These are phyloP conservation scores for Coniochaeta ligniaria DNA, from an alignment of 2,329 filamentous ascomycete species.

Conservation along the genomic window DNA sequence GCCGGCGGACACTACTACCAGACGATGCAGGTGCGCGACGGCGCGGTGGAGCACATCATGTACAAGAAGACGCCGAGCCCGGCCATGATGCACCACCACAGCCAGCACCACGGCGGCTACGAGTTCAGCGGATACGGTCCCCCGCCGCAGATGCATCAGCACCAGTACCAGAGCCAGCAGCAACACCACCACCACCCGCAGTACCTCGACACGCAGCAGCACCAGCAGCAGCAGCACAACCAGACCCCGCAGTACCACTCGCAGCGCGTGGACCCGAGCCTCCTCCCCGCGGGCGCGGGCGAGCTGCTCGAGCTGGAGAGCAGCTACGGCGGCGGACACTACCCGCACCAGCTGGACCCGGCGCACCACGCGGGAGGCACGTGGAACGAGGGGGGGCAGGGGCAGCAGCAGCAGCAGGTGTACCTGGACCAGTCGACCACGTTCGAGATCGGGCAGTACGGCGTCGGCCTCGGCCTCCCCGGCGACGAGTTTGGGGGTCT, in stretches of 20 bases:
- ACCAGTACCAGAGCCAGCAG: neutral
- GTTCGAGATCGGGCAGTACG: neutral
- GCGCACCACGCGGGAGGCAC: neutral
- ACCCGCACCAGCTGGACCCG: constrained; percentile 1
- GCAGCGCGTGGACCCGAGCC: constrained; percentile 21
- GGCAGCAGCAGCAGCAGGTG: neutral
- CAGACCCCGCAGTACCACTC: constrained; percentile 6
- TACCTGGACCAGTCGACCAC: neutral
- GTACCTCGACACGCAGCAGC: neutral
- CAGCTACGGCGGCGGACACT: constrained; percentile 7
- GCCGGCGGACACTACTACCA: constrained; percentile 28
- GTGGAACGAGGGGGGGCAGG: neutral
- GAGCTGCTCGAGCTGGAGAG: constrained; percentile 13
- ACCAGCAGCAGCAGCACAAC: neutral
- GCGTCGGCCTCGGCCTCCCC: too few relatives aligned
- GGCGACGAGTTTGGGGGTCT: neutral
- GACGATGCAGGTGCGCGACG: constrained; percentile 16
- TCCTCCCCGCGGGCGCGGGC: constrained; percentile 12
- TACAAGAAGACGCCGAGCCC: constrained; percentile 27
- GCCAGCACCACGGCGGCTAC: neutral
- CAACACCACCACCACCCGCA: constrained; percentile 4
- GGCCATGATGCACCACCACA: constrained; percentile 2
- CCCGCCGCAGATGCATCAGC: constrained; percentile 1
- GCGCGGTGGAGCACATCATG: constrained; percentile 20
- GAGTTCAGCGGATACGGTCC: neutral